phyloP scores from a whole-genome alignment of 108 stramenopile genomes.

The Mediolabrus comicus region DNA sequence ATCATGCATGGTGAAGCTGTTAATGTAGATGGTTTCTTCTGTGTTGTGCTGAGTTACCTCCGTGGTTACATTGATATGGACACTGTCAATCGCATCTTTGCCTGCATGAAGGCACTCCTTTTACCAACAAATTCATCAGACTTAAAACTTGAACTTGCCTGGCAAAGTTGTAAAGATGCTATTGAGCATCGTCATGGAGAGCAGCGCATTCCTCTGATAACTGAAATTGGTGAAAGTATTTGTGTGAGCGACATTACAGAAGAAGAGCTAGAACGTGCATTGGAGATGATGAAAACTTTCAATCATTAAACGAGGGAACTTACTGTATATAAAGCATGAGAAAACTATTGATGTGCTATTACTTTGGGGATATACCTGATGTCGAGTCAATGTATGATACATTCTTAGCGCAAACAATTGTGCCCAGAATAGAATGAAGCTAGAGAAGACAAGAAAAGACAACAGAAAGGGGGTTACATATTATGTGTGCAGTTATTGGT shows the following conservation, averaged over 20 bases:
- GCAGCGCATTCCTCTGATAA: constrained; percentile 90
- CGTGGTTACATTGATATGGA: constrained; percentile 87
- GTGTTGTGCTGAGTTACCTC: constrained; percentile 83
- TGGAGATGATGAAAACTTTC: constrained; percentile 69
- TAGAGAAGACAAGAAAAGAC: not conserved
- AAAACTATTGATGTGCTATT: not conserved
- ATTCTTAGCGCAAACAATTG: not conserved
- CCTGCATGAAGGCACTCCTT: constrained; percentile 74
- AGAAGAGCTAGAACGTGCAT: constrained; percentile 84
- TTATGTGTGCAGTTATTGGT: not conserved
- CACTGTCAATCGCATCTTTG: constrained; percentile 80
- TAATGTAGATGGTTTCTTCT: constrained; percentile 95
- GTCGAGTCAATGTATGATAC: not conserved
- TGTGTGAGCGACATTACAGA: constrained; percentile 91
- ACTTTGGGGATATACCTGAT: not conserved
- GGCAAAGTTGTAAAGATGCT: constrained; percentile 92
- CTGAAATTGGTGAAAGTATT: constrained; percentile 87
- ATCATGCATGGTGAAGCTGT: constrained; percentile 98
- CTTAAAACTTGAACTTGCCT: constrained; percentile 73
- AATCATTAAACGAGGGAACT: constrained; percentile 12
- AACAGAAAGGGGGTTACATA: not conserved
- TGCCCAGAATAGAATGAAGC: not conserved
- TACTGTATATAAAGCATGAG: not conserved
- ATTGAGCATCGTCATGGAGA: constrained; percentile 95
- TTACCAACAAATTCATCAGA: constrained; percentile 82